Percentiles rank a stretch among this genome's conserved stretches.
Evolutionary conservation across 2,329 filamentous ascomycete genomes (phyloP).

Genomic region (Talaromyces sp.): DNA sequence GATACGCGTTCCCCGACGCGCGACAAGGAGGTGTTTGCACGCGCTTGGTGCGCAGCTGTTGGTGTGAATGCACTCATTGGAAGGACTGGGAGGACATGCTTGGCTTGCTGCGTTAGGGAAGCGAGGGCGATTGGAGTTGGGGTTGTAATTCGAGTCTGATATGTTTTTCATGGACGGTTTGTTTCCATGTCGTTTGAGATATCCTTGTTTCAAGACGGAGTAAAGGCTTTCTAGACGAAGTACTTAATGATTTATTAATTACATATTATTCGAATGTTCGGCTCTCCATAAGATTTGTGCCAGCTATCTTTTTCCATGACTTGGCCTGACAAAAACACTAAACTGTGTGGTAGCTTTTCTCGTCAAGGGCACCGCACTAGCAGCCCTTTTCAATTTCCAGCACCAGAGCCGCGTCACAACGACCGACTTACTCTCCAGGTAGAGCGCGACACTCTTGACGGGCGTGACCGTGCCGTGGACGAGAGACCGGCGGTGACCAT

Average conservation of each 20-base stretch:
- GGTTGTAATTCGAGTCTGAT: constrained; percentile 37
- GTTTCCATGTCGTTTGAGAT: not conserved
- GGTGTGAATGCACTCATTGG: constrained; percentile 42
- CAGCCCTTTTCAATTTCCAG: constrained; percentile 11
- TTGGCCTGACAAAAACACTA: no score
- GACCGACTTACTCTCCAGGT: constrained; percentile 1
- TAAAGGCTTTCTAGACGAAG: no score
- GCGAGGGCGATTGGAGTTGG: constrained; percentile 38
- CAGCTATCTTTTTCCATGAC: no score
- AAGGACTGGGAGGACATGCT: constrained; percentile 36
- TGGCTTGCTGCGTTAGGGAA: constrained; percentile 43
- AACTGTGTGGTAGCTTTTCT: not conserved
- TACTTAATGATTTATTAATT: no score
- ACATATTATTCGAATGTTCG: no score
- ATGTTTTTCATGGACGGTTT: not conserved
- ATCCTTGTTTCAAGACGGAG: not conserved
- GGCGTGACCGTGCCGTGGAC: not conserved
- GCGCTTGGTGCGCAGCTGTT: constrained; percentile 45
- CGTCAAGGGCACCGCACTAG: constrained; percentile 9
- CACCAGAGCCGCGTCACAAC: constrained; percentile 6
- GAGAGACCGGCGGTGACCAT: not conserved
- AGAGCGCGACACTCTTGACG: not conserved
- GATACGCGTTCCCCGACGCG: constrained; percentile 33
- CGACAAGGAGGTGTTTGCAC: constrained; percentile 39
- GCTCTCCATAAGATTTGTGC: no score